Percentiles rank a stretch among this genome's conserved stretches.
phyloP scores from a whole-genome alignment of 2,329 filamentous ascomycete species.

The Xylariaceae sp. region DNA sequence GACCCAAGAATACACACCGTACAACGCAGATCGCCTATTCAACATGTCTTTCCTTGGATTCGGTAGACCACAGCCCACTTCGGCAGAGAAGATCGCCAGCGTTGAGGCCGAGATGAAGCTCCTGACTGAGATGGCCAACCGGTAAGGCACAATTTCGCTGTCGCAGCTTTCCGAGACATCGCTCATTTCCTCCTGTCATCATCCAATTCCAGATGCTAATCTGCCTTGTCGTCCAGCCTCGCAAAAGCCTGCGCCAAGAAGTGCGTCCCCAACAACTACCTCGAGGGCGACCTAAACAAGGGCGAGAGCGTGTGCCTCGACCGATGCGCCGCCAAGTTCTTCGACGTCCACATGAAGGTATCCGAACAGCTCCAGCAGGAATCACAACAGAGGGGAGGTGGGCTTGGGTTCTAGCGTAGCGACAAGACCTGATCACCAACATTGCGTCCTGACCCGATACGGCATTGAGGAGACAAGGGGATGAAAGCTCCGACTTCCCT shows the following conservation, averaged over 20 bases:
- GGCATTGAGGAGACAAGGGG: background rate
- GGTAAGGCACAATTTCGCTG: slow-evolving; percentile 53
- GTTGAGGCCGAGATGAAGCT: slow-evolving; percentile 98
- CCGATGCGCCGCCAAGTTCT: slow-evolving; percentile 96
- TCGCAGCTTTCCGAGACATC: background rate
- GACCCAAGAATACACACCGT: background rate
- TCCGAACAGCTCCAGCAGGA: slow-evolving; percentile 94
- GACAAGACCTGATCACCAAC: too few relatives aligned
- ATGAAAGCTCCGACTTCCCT: slow-evolving; percentile 1
- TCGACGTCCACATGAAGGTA: slow-evolving; percentile 97
- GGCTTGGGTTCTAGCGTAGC: slow-evolving; percentile 44
- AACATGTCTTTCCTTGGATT: slow-evolving; percentile 73
- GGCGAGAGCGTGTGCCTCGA: slow-evolving; percentile 98
- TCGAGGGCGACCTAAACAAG: slow-evolving; percentile 96
- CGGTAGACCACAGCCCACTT: slow-evolving; percentile 78
- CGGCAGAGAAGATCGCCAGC: slow-evolving; percentile 94
- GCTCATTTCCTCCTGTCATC: background rate
- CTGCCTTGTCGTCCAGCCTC: slow-evolving; percentile 52
- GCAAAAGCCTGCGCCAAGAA: slow-evolving; percentile 89
- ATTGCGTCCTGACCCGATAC: too few relatives aligned
- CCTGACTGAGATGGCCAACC: slow-evolving; percentile 96
- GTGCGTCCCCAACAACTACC: slow-evolving; percentile 89
- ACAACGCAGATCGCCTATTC: background rate
- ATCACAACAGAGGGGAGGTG: slow-evolving; percentile 65
- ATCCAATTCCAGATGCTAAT: slow-evolving; percentile 13